These are phyloP conservation scores for Dimocarpus longan DNA, from an alignment of 345 rosid species.

Conservation along the genomic window DNA sequence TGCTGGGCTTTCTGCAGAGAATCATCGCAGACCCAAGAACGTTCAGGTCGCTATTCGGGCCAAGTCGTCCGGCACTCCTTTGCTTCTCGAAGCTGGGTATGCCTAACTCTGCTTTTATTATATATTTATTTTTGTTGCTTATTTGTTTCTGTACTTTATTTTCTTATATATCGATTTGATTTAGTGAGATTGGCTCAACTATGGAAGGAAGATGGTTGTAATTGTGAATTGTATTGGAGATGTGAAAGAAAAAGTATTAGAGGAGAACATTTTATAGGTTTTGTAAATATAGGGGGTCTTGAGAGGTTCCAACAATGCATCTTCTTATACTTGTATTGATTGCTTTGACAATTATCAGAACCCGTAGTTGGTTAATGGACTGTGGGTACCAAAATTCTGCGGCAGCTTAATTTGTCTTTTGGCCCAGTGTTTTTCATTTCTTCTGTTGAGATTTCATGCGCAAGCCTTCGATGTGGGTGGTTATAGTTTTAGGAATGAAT, in stretches of 20 bases:
- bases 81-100: slow-evolving; percentile 95
- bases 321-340: background rate
- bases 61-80: slow-evolving; percentile 94
- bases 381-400: background rate
- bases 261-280: background rate
- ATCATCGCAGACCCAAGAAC: slow-evolving; percentile 68
- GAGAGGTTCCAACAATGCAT: background rate
- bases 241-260: background rate
- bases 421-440: background rate
- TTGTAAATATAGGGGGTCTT: background rate
- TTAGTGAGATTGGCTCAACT: background rate
- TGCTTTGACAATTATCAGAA: background rate
- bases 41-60: slow-evolving; percentile 87
- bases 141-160: background rate
- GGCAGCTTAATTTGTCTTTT: background rate
- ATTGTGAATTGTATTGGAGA: background rate
- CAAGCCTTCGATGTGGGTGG: background rate
- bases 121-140: background rate
- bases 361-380: background rate
- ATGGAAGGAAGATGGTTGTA: background rate
- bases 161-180: background rate
- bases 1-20: slow-evolving; percentile 46
- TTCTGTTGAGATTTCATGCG: background rate
- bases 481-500: background rate
- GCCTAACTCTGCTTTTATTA: slow-evolving; percentile 8